These are phyloP conservation scores for Neofusicoccum cordaticola DNA, from an alignment of 2,329 filamentous ascomycete genomes.

Conservation along the genomic window DNA sequence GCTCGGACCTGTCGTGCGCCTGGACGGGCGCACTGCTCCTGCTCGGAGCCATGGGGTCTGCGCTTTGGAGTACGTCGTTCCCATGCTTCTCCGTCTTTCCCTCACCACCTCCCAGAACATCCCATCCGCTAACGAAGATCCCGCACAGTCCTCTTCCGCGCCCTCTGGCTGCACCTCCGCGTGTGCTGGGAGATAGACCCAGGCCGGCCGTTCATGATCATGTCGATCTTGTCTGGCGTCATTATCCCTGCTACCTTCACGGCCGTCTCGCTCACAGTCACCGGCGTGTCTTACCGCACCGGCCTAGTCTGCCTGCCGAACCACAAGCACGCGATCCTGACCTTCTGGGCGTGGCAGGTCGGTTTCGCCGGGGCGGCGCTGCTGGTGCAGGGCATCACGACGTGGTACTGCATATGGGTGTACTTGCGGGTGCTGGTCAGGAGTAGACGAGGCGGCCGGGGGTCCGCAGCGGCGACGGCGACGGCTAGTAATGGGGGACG, in stretches of 20 bases:
- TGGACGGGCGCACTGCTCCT: conserved; percentile 75
- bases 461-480: background rate
- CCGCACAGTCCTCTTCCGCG: conserved; percentile 31
- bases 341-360: conserved; percentile 39
- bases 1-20: conserved; percentile 69
- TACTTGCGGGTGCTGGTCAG: conserved; percentile 29
- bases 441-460: background rate
- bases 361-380: conserved; percentile 30
- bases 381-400: conserved; percentile 31
- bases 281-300: conserved; percentile 40
- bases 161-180: conserved; percentile 39
- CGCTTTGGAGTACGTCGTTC: conserved; percentile 64
- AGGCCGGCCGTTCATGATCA: conserved; percentile 29
- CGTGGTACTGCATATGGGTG: conserved; percentile 33
- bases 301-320: conserved; percentile 36
- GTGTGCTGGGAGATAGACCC: conserved; percentile 38
- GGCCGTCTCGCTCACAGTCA: conserved; percentile 28
- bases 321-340: conserved; percentile 31
- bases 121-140: background rate
- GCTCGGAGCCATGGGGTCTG: conserved; percentile 72
- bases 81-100: background rate
- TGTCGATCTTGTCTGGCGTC: conserved; percentile 30
- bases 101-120: too few species aligned
- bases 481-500: background rate
- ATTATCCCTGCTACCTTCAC: conserved; percentile 31